phyloP scores from a whole-genome alignment of 345 rosid genomes.

The Brassica napus region Da-Ae NC_063447.1:47878001-47878500 shows the following conservation, averaged over 20 bases:
- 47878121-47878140: slow-evolving; percentile 78
- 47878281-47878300: slow-evolving; percentile 69
- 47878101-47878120: slow-evolving; percentile 68
- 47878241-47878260: slow-evolving; percentile 65
- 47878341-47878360: slow-evolving; percentile 18
- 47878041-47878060: slow-evolving; percentile 67
- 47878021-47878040: slow-evolving; percentile 54
- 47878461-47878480: neutral
- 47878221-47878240: slow-evolving; percentile 56
- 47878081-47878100: slow-evolving; percentile 68
- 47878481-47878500: neutral
- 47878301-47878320: slow-evolving; percentile 69
- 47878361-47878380: slow-evolving; percentile 1
- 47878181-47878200: slow-evolving; percentile 55
- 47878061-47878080: slow-evolving; percentile 68
- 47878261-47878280: slow-evolving; percentile 90
- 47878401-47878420: slow-evolving; percentile 1
- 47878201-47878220: slow-evolving; percentile 52
- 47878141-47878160: slow-evolving; percentile 83
- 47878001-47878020: slow-evolving; percentile 54
- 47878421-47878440: neutral
- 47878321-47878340: slow-evolving; percentile 55
- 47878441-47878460: neutral
- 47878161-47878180: slow-evolving; percentile 88
- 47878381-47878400: neutral